Conservation (phyloP, 139 green algal species). For the Micromonas pusilla region DNA sequence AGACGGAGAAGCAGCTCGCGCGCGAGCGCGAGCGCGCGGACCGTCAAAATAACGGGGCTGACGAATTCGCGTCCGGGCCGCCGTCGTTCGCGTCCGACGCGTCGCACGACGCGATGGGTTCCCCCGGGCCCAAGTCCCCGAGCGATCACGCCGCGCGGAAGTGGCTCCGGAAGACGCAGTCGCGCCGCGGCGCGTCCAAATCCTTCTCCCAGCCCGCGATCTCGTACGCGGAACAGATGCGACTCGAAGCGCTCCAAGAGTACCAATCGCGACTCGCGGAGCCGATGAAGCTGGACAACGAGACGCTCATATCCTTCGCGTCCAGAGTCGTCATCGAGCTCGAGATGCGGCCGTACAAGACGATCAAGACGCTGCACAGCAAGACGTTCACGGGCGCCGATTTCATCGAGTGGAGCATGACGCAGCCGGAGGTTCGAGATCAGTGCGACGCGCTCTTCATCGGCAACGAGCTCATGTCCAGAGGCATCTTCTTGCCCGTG, state of each 20-base stretch:
- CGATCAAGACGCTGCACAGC: background rate
- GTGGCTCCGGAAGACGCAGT: too few species aligned
- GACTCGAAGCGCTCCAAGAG: background rate
- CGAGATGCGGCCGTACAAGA: background rate
- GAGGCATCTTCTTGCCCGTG: background rate
- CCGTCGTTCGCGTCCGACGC: too few species aligned
- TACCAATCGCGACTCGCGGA: background rate
- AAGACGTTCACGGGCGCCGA: background rate
- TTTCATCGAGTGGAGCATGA: background rate
- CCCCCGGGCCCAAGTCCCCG: too few species aligned
- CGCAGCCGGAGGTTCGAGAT: background rate
- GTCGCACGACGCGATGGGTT: too few species aligned
- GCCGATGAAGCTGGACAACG: background rate
- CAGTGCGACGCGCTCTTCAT: constrained; percentile 5
- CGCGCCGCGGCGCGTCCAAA: too few species aligned
- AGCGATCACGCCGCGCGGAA: too few species aligned
- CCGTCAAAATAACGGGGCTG: too few species aligned
- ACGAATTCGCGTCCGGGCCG: too few species aligned
- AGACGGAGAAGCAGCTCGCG: too few species aligned
- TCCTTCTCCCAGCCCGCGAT: too few species aligned
- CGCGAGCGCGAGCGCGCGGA: too few species aligned
- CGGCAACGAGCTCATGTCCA: constrained; percentile 5
- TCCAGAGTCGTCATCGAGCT: background rate
- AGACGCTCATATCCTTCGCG: background rate
- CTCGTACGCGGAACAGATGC: background rate